A percentile compares a stretch with the other conserved stretches of the same genome.
Conservation (phyloP, 1,284 basidiomycete genomes). For the Dichomitus squalens region DNA sequence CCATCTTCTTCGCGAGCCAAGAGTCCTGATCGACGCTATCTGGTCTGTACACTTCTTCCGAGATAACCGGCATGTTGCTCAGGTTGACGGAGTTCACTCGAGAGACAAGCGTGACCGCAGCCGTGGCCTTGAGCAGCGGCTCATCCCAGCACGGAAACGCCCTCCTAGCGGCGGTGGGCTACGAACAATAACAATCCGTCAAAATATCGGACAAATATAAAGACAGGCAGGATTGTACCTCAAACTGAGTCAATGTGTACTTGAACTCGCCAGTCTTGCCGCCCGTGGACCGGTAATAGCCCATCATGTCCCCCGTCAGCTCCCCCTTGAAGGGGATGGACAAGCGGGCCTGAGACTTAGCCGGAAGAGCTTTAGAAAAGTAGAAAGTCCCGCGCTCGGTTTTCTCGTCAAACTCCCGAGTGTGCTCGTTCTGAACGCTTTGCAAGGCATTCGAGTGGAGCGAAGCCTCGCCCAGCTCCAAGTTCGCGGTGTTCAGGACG, state of each 20-base stretch:
- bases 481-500: slow-evolving; percentile 72
- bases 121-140: slow-evolving; percentile 90
- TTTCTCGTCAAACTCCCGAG: slow-evolving; percentile 57
- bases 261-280: slow-evolving; percentile 58
- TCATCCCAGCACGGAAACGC: slow-evolving; percentile 95
- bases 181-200: background rate
- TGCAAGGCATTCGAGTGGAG: slow-evolving; percentile 64
- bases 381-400: slow-evolving; percentile 67
- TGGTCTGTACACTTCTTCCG: slow-evolving; percentile 48
- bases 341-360: slow-evolving; percentile 64
- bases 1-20: slow-evolving; percentile 30
- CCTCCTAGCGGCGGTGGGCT: slow-evolving; percentile 86
- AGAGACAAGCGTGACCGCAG: slow-evolving; percentile 83
- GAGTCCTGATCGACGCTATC: slow-evolving; percentile 18
- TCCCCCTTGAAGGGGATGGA: slow-evolving; percentile 65
- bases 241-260: slow-evolving; percentile 81
- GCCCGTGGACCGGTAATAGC: slow-evolving; percentile 68
- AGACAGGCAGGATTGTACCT: slow-evolving; percentile 41
- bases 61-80: slow-evolving; percentile 84
- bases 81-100: slow-evolving; percentile 76
- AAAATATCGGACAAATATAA: background rate
- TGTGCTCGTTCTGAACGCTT: slow-evolving; percentile 50
- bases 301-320: slow-evolving; percentile 71
- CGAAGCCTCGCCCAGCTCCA: slow-evolving; percentile 70
- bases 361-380: slow-evolving; percentile 58